Conservation (phyloP, 257 asterid genomes). For the Thymus quinquecostatus region DNA sequence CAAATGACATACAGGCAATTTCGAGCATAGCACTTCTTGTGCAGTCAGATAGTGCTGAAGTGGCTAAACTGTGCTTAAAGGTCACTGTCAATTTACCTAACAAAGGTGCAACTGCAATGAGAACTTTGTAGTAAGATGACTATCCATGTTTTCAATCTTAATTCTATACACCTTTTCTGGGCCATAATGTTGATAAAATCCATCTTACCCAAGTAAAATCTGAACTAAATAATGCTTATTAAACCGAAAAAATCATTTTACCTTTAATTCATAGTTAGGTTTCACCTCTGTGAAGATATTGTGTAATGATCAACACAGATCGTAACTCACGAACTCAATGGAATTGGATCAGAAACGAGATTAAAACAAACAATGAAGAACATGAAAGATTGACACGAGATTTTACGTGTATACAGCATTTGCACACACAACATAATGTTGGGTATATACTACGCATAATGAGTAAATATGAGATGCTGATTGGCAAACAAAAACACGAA, state of each 20-base stretch:
- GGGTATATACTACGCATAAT: background rate
- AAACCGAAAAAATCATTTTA: too few relatives aligned
- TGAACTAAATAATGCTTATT: too few relatives aligned
- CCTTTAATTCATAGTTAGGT: too few relatives aligned
- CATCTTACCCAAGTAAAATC: too few relatives aligned
- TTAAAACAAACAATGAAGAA: too few relatives aligned
- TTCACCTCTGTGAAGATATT: too few relatives aligned
- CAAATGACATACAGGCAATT: constrained; percentile 37
- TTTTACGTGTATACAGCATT: constrained; percentile 7
- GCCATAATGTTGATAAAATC: too few relatives aligned
- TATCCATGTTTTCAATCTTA: constrained; percentile 2
- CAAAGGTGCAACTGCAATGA: background rate
- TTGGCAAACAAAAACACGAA: background rate
- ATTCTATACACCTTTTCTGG: background rate
- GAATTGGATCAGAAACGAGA: too few relatives aligned
- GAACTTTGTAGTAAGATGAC: constrained; percentile 1
- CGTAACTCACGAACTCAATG: too few relatives aligned
- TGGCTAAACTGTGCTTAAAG: constrained; percentile 9
- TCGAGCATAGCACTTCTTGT: constrained; percentile 16
- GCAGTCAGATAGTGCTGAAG: constrained; percentile 7
- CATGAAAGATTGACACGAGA: too few relatives aligned
- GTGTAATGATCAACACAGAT: too few relatives aligned
- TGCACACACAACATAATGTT: background rate
- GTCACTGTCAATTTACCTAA: constrained; percentile 23
- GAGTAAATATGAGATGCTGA: background rate